Percentiles rank a stretch among this genome's conserved stretches.
Conservation (phyloP, 345 rosid genomes). For the Euphorbia lathyris region DNA sequence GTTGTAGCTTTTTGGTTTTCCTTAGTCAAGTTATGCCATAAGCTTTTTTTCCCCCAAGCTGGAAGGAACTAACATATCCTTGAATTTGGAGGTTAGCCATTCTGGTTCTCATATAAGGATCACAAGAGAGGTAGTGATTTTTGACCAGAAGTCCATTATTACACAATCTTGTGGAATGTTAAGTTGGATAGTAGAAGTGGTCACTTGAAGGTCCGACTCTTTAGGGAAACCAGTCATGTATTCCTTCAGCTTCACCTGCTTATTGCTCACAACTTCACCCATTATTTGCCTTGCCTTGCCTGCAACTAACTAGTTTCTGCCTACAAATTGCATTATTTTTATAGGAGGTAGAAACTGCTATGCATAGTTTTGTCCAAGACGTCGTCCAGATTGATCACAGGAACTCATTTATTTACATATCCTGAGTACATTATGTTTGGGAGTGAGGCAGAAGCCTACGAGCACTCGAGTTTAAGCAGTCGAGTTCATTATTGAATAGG, state of each 20-base stretch:
- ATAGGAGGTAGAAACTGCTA: too few relatives aligned
- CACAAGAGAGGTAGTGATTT: conserved; percentile 26
- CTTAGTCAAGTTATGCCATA: not conserved
- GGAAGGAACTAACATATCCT: not conserved
- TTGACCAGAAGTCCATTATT: conserved; percentile 13
- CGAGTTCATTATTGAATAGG: not conserved
- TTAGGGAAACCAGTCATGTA: conserved; percentile 17
- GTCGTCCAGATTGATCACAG: too few relatives aligned
- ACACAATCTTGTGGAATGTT: conserved; percentile 22
- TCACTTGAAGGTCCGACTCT: conserved; percentile 29
- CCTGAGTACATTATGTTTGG: too few relatives aligned
- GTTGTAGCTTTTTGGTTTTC: not conserved
- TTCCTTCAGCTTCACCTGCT: conserved; percentile 15
- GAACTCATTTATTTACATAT: too few relatives aligned
- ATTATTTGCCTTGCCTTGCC: too few relatives aligned
- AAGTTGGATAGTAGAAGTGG: not conserved
- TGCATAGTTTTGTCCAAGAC: too few relatives aligned
- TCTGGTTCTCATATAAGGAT: conserved; percentile 20
- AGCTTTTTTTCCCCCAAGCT: conserved; percentile 10
- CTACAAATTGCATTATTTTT: too few relatives aligned
- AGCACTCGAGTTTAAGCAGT: too few relatives aligned
- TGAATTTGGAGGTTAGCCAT: conserved; percentile 1
- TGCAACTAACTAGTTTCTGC: too few relatives aligned
- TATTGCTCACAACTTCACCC: conserved; percentile 16
- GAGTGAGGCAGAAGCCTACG: too few relatives aligned